Evolutionary conservation across 805 yeast genomes (phyloP).

Genomic region (Sugiyamaella floridensis): DNA sequence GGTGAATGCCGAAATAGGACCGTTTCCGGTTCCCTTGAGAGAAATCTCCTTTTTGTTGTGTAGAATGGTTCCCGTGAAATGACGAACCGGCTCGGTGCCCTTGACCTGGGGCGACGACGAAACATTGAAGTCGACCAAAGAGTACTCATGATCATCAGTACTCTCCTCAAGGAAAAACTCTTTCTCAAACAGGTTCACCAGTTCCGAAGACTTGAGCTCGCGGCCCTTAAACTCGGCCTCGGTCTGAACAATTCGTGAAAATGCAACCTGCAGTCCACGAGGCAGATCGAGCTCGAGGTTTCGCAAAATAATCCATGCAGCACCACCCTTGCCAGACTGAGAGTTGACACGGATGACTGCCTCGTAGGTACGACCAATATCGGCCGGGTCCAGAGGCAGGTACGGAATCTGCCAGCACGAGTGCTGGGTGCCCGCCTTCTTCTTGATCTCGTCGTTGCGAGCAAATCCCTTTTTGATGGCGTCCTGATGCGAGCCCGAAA

Average conservation of each 20-base stretch:
- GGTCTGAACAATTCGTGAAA: conserved; percentile 61
- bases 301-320: conserved; percentile 78
- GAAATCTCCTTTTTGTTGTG: conserved; percentile 37
- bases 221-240: conserved; percentile 66
- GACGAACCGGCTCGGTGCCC: conserved; percentile 31
- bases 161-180: conserved; percentile 42
- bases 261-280: conserved; percentile 69
- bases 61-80: conserved; percentile 43
- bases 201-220: conserved; percentile 60
- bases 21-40: conserved; percentile 65
- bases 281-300: conserved; percentile 75
- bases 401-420: conserved; percentile 67
- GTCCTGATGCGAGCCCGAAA: conserved; percentile 82
- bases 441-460: conserved; percentile 27
- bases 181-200: conserved; percentile 55
- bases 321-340: conserved; percentile 85
- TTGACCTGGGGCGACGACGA: conserved; percentile 33
- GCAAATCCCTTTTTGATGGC: conserved; percentile 80
- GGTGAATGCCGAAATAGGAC: conserved; percentile 72
- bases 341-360: conserved; percentile 87
- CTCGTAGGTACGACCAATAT: conserved; percentile 83
- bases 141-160: conserved; percentile 25
- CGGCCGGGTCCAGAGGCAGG: conserved; percentile 77
- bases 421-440: conserved; percentile 29
- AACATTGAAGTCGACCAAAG: conserved; percentile 44